A percentile compares a stretch with the other conserved stretches of the same genome.
Conservation (phyloP, 495 filamentous ascomycete genomes). For the Penicillium egyptiacum region DNA sequence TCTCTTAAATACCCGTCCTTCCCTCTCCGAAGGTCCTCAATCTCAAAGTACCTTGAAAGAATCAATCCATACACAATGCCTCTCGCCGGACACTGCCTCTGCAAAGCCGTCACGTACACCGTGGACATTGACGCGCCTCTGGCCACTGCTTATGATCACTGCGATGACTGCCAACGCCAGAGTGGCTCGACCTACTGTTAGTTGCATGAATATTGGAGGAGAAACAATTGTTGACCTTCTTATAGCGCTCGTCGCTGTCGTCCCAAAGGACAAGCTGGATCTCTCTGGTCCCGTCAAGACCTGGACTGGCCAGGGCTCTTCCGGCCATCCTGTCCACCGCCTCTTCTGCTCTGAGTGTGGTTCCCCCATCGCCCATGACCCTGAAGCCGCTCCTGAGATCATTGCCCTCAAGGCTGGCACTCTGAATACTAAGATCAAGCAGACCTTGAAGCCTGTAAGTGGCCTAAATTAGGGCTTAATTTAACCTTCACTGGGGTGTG, state of each 20-base stretch:
- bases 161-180: conserved; percentile 72
- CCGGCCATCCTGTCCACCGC: conserved; percentile 61
- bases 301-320: conserved; percentile 54
- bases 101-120: conserved; percentile 65
- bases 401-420: conserved; percentile 68
- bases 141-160: conserved; percentile 65
- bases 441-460: conserved; percentile 62
- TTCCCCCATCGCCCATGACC: conserved; percentile 68
- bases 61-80: conserved; percentile 44
- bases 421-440: conserved; percentile 62
- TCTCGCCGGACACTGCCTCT: conserved; percentile 69
- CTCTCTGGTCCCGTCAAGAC: conserved; percentile 64
- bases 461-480: conserved; percentile 1
- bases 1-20: conserved; percentile 32
- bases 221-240: conserved; percentile 2
- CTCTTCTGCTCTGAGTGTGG: conserved; percentile 70
- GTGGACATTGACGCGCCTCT: conserved; percentile 54
- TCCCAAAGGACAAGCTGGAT: conserved; percentile 60
- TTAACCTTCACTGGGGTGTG: neutral
- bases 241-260: conserved; percentile 62
- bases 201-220: neutral
- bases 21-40: conserved; percentile 32
- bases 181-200: conserved; percentile 67
- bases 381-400: conserved; percentile 64
- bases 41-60: conserved; percentile 38